phyloP scores from a whole-genome alignment of 2,329 filamentous ascomycete species.

The Tolypocladium pustulatum region DNA sequence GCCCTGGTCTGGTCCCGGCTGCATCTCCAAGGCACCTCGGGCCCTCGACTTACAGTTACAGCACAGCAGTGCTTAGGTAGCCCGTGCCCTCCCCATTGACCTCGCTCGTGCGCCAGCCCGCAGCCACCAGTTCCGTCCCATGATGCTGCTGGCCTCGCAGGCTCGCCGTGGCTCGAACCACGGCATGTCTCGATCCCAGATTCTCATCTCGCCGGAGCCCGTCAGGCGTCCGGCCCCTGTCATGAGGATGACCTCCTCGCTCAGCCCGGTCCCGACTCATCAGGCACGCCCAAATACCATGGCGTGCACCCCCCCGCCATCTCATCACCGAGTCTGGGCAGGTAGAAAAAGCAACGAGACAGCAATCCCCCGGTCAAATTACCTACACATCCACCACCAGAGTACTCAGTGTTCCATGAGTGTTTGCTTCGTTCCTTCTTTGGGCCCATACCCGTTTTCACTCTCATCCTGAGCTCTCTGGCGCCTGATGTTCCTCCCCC shows the following conservation, averaged over 20 bases:
- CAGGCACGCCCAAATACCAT: not conserved
- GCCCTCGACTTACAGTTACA: not conserved
- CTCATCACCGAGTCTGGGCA: not conserved
- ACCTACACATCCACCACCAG: not conserved
- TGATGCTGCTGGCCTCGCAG: not conserved
- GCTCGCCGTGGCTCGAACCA: not conserved
- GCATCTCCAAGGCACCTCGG: not conserved
- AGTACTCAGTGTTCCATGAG: not conserved
- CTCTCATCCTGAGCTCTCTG: not conserved
- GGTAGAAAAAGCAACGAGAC: slow-evolving; percentile 2
- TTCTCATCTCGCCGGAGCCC: not conserved
- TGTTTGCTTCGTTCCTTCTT: not conserved
- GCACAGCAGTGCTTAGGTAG: not conserved
- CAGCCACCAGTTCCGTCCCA: not conserved
- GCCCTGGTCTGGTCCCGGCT: not conserved
- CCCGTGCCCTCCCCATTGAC: not conserved
- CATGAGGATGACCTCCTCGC: not conserved
- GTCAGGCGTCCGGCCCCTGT: not conserved
- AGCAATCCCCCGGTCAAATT: not conserved
- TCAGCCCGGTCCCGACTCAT: not conserved
- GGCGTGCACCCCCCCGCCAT: not conserved
- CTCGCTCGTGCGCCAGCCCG: not conserved
- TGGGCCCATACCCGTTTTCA: not conserved
- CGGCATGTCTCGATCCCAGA: not conserved
- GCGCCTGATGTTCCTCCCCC: not conserved